Percentiles rank a stretch among this genome's conserved stretches.
Conservation (phyloP, 441 rosid genomes). For the Gossypium trilobum region DNA sequence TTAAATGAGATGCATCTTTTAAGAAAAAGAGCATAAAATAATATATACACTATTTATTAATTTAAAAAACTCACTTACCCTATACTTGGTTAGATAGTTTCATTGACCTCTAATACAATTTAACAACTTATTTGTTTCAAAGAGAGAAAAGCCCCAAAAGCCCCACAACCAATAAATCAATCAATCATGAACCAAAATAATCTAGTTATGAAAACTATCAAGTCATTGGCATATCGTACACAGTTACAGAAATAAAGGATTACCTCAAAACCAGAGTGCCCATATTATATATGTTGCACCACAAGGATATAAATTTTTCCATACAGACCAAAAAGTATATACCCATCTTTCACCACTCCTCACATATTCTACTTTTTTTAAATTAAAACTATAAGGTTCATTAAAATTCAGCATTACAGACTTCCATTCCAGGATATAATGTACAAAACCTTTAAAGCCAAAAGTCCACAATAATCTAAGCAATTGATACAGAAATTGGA, state of each 20-base stretch:
- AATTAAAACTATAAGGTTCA: background rate
- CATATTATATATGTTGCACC: background rate
- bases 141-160: background rate
- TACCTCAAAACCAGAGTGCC: background rate
- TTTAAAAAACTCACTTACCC: background rate
- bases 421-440: background rate
- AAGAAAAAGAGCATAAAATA: background rate
- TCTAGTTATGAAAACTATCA: background rate
- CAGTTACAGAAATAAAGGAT: background rate
- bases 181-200: too few species aligned
- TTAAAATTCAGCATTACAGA: background rate
- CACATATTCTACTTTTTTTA: background rate
- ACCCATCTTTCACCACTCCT: background rate
- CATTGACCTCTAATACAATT: background rate
- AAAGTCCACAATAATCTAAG: background rate
- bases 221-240: background rate
- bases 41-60: background rate
- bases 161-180: background rate
- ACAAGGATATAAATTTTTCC: background rate
- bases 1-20: background rate
- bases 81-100: background rate
- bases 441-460: background rate
- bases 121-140: background rate
- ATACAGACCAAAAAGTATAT: background rate
- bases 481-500: background rate